Evolutionary conservation across 75 land plant genomes (phyloP), one percentile per base, ranked within the genome.

Genomic region (Selaginella moellendorffii): DNA sequence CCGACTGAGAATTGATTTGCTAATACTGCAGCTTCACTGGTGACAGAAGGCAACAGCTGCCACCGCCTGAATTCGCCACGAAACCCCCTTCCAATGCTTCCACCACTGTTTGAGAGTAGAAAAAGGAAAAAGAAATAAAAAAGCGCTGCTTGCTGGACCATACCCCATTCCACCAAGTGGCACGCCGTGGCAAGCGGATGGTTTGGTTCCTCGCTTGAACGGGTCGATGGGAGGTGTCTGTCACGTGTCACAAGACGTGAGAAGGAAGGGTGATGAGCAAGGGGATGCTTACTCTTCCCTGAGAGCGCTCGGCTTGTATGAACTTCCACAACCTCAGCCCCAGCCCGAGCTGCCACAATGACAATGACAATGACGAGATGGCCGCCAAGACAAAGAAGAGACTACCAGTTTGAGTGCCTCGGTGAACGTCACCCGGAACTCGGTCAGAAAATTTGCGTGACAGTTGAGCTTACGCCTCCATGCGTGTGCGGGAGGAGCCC

Each of bases 161-260:
- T 80, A 93, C 98, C 98, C 98, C 98, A 93, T 88, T 51, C 98
- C 98, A 54, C 98, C 98, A 66, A 89, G 80, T 28, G 98, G 98
- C 17, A 93, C 98, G 19, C 98, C 98, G 72, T 89, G 90, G 42
- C 97, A 93, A 53, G 98, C 96, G 19, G 90, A 89, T 17, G 98
- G 96, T 54, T 76, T 85, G 17, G 70, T 75, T 69, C 76, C 82
- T 58, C 87, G 76, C 28, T 81, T 82, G 71, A 93, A 93, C 25
- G 98, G 98, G 75, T 93, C 98, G 31, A 93, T 93, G 23, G 96
- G 98, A 69, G 96, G 87, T 73, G 79, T 82, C 98, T 93, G 72
- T 61, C 78, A 61, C 63, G 66, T 58, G n/a, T n/a, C n/a, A n/a
- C n/a, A n/a, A n/a, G n/a, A n/a, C n/a, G n/a, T n/a, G n/a, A n/a